A percentile compares a stretch with the other conserved stretches of the same genome.
These are phyloP conservation scores for Plectosphaerella plurivora DNA, from an alignment of 2,329 filamentous ascomycete species.

Conservation along the genomic window DNA sequence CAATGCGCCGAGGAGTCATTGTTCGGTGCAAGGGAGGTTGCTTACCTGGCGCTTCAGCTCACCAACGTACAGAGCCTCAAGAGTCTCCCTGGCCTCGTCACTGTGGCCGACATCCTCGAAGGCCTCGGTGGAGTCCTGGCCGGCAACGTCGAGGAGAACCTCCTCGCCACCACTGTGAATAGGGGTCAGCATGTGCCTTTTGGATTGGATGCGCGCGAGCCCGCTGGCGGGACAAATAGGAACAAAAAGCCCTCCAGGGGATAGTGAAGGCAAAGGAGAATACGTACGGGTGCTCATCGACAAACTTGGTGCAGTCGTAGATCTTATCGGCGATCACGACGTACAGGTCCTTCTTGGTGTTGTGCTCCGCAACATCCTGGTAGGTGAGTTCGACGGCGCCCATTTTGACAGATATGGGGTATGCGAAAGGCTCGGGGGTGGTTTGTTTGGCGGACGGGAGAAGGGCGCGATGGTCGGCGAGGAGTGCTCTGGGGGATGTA, in stretches of 20 bases:
- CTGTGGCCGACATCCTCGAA: conserved; percentile 99
- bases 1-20: background rate
- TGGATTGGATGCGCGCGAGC: conserved; percentile 16
- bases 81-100: conserved; percentile 94
- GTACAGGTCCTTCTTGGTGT: conserved; percentile 90
- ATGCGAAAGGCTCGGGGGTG: background rate
- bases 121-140: conserved; percentile 94
- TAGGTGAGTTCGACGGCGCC: conserved; percentile 58
- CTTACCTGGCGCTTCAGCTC: conserved; percentile 76
- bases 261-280: background rate
- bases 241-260: conserved; percentile 1
- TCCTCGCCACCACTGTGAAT: conserved; percentile 85
- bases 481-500: background rate
- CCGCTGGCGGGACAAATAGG: conserved; percentile 6
- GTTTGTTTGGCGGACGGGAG: background rate
- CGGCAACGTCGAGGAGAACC: conserved; percentile 91
- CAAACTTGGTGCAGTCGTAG: conserved; percentile 83
- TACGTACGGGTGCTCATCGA: conserved; percentile 88
- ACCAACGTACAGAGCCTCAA: conserved; percentile 72
- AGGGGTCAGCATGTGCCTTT: background rate
- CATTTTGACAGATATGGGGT: conserved; percentile 11
- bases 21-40: conserved; percentile 5
- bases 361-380: conserved; percentile 79
- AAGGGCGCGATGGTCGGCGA: background rate
- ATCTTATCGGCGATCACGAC: conserved; percentile 94